phyloP scores from a whole-genome alignment of 805 yeast species.

The Allodekkera sacchari region DNA sequence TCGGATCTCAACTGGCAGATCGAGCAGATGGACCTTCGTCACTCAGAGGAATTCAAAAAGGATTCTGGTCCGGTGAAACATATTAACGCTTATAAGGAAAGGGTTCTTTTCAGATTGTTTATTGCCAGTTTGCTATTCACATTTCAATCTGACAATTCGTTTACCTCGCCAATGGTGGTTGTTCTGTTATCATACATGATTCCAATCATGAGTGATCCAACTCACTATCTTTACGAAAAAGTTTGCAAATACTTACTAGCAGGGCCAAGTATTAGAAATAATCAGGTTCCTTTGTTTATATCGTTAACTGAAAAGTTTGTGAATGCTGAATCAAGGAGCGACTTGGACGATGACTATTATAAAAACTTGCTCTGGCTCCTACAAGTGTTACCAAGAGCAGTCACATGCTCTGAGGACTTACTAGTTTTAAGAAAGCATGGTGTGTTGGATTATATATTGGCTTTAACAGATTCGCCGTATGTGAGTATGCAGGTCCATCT shows the following conservation, averaged over 20 bases:
- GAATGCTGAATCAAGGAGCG: constrained; percentile 11
- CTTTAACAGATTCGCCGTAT: constrained; percentile 45
- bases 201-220: constrained; percentile 57
- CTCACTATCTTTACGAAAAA: constrained; percentile 66
- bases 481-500: constrained; percentile 30
- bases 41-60: constrained; percentile 10
- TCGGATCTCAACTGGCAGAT: constrained; percentile 31
- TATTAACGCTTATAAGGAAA: constrained; percentile 41
- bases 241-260: constrained; percentile 57
- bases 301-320: constrained; percentile 18
- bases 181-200: constrained; percentile 46
- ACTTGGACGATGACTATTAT: constrained; percentile 36
- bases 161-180: constrained; percentile 42
- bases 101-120: constrained; percentile 43
- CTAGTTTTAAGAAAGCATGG: constrained; percentile 42
- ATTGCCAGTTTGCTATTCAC: constrained; percentile 39
- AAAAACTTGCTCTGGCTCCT: constrained; percentile 64
- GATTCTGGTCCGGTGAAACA: neutral
- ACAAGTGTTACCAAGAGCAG: constrained; percentile 37
- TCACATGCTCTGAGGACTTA: constrained; percentile 43
- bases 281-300: constrained; percentile 39
- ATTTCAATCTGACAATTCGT: constrained; percentile 10
- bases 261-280: constrained; percentile 35
- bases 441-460: constrained; percentile 60
- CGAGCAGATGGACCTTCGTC: constrained; percentile 15